Percentiles rank a stretch among this genome's conserved stretches.
Conservation (phyloP, 2,329 filamentous ascomycete species). For the Epichloe brachyelytri region DNA sequence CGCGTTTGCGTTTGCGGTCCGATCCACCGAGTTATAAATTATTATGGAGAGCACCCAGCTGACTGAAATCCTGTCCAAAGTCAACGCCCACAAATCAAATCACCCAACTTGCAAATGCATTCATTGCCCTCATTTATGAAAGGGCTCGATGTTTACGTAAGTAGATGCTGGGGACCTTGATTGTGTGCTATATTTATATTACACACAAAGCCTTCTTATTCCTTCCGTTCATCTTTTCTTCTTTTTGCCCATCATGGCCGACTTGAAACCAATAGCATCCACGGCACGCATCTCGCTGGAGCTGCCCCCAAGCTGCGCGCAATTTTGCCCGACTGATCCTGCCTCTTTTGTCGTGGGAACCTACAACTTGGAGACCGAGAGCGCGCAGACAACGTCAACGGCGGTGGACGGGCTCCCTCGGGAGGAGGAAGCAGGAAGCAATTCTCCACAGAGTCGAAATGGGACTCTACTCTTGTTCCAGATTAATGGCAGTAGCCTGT, state of each 20-base stretch:
- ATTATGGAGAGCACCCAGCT: no score
- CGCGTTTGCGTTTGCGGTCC: background rate
- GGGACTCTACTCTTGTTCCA: constrained; percentile 61
- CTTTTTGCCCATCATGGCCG: constrained; percentile 11
- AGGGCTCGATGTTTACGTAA: no score
- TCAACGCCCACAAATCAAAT: no score
- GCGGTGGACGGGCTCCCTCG: constrained; percentile 8
- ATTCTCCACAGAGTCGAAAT: constrained; percentile 48
- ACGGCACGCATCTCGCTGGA: constrained; percentile 42
- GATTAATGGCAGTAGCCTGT: constrained; percentile 42
- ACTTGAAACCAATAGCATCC: constrained; percentile 22
- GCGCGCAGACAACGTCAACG: constrained; percentile 10
- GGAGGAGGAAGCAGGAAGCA: constrained; percentile 8
- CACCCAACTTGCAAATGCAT: no score
- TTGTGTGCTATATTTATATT: no score
- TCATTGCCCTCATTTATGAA: no score
- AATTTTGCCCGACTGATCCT: constrained; percentile 51
- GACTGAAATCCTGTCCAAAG: no score
- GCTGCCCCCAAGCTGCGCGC: constrained; percentile 64
- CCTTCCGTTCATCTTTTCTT: background rate
- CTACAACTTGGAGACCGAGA: constrained; percentile 55
- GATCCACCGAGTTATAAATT: background rate
- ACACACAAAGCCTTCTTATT: background rate
- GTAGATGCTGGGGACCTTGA: no score
- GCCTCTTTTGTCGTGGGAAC: constrained; percentile 70